A percentile compares a stretch with the other conserved stretches of the same genome.
Conservation (phyloP, 2,329 filamentous ascomycete species). For the Colletotrichum orchidophilum region DNA sequence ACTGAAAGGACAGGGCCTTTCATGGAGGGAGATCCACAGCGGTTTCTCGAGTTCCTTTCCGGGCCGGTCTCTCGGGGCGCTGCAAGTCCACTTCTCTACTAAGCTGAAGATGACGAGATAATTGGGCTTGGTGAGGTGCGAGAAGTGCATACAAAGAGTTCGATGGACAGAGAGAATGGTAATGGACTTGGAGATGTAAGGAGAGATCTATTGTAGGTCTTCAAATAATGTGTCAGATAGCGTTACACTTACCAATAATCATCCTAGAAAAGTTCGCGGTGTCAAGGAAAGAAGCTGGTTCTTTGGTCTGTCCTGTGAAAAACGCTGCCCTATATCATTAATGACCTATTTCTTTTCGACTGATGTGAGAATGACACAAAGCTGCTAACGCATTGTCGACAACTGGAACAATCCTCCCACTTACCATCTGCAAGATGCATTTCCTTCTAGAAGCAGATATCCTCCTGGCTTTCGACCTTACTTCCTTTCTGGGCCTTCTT, state of each 20-base stretch:
- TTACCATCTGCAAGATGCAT: neutral
- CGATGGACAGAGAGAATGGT: too few species aligned
- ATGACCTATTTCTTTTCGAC: constrained; percentile 42
- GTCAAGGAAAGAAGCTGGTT: too few species aligned
- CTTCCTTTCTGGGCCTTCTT: neutral
- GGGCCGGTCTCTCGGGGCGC: neutral
- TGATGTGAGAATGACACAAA: neutral
- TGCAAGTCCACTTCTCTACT: neutral
- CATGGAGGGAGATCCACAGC: neutral
- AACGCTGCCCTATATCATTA: too few species aligned
- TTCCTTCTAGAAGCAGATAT: neutral
- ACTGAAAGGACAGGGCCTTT: neutral
- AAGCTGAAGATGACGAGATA: constrained; percentile 6
- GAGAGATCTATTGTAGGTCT: too few species aligned
- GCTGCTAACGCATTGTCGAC: neutral
- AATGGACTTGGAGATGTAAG: too few species aligned
- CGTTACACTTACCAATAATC: too few species aligned
- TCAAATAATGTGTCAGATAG: too few species aligned
- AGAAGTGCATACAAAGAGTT: too few species aligned
- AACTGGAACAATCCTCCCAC: neutral
- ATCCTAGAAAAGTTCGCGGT: too few species aligned
- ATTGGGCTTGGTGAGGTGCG: too few species aligned
- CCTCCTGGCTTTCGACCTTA: neutral
- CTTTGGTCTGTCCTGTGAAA: too few species aligned
- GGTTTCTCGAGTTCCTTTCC: neutral